Evolutionary conservation across 2,329 filamentous ascomycete genomes (phyloP).

Genomic region (Emmonsia crescens): DNA sequence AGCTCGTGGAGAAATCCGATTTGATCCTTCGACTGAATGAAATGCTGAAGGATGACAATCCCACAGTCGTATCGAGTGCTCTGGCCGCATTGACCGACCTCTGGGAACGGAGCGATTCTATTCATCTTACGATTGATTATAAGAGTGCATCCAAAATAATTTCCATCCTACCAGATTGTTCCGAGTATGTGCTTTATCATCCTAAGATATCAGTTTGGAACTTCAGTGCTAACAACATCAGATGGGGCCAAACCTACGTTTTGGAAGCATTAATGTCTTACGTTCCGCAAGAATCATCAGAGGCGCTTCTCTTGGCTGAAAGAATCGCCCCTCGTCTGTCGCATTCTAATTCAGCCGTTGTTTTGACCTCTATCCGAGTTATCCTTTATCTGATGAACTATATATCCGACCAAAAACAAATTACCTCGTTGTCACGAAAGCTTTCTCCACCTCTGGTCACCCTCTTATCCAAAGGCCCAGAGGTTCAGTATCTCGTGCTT

Average conservation of each 20-base stretch:
- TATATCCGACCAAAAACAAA: slow-evolving; percentile 81
- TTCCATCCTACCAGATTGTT: slow-evolving; percentile 90
- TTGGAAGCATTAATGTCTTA: slow-evolving; percentile 97
- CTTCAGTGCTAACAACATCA: slow-evolving; percentile 24
- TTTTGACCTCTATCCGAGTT: slow-evolving; percentile 89
- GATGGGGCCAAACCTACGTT: slow-evolving; percentile 98
- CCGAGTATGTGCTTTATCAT: slow-evolving; percentile 57
- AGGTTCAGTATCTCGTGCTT: slow-evolving; percentile 95
- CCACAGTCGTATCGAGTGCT: slow-evolving; percentile 91
- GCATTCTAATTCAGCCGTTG: slow-evolving; percentile 92
- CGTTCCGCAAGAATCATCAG: slow-evolving; percentile 78
- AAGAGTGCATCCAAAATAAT: slow-evolving; percentile 96
- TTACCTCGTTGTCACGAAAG: slow-evolving; percentile 78
- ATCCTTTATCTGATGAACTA: slow-evolving; percentile 99
- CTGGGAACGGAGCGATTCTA: slow-evolving; percentile 94
- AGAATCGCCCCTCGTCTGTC: slow-evolving; percentile 90
- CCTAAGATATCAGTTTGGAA: background rate
- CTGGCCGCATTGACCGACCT: slow-evolving; percentile 90
- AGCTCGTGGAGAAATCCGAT: slow-evolving; percentile 80
- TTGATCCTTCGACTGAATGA: slow-evolving; percentile 84
- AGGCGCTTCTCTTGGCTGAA: slow-evolving; percentile 83
- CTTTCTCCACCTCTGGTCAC: slow-evolving; percentile 92
- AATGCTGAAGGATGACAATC: slow-evolving; percentile 89
- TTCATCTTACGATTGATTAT: slow-evolving; percentile 97
- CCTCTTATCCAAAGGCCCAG: slow-evolving; percentile 85